phyloP scores from a whole-genome alignment of 192 early-diverging fungal genomes.

The Umbelopsis sp. region DNA sequence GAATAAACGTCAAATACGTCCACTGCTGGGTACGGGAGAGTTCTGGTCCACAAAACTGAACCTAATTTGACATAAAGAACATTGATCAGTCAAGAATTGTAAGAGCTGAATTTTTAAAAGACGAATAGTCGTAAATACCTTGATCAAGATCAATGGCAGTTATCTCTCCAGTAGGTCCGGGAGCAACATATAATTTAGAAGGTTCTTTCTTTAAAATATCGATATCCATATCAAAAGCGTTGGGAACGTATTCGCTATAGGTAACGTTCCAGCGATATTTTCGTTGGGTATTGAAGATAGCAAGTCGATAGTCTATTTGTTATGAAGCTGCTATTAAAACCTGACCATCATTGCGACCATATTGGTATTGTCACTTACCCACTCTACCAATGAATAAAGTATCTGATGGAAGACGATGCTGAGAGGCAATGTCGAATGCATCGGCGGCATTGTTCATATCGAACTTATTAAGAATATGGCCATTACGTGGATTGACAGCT shows the following conservation, averaged over 20 bases:
- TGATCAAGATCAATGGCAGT: conserved; percentile 36
- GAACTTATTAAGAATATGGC: conserved; percentile 60
- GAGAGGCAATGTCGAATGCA: conserved; percentile 25
- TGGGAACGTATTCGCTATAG: conserved; percentile 49
- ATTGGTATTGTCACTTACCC: conserved; percentile 35
- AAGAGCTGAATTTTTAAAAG: background rate
- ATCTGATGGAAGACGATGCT: conserved; percentile 33
- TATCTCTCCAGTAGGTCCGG: conserved; percentile 35
- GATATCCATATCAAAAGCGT: conserved; percentile 33
- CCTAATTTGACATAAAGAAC: conserved; percentile 39
- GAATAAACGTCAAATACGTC: conserved; percentile 58
- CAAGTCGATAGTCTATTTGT: conserved; percentile 58
- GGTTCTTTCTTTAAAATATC: conserved; percentile 22
- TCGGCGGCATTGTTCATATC: conserved; percentile 46
- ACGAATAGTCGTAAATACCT: conserved; percentile 19
- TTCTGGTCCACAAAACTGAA: conserved; percentile 52
- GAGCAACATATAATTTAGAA: conserved; percentile 40
- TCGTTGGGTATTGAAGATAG: conserved; percentile 49
- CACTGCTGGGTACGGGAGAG: conserved; percentile 56
- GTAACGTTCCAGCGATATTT: conserved; percentile 42
- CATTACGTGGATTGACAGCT: conserved; percentile 70
- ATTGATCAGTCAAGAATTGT: no score
- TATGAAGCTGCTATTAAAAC: background rate
- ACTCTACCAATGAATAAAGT: conserved; percentile 41
- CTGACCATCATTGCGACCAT: background rate